These are phyloP conservation scores for Chytriomyces hyalinus DNA, from an alignment of 192 early-diverging fungal species.

Conservation along the genomic window DNA sequence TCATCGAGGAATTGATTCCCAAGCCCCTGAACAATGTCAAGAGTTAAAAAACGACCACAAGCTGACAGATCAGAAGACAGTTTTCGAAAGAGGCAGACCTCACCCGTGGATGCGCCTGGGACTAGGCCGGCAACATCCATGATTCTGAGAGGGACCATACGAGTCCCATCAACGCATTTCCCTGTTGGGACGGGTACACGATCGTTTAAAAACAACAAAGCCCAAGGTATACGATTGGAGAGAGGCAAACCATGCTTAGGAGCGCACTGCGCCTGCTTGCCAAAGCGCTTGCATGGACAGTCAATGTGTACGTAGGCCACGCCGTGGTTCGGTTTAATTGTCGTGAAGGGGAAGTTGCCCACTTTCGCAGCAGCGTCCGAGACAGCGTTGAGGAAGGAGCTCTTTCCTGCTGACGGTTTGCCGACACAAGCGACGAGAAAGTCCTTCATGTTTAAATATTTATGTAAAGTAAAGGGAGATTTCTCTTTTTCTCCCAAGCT, in stretches of 20 bases:
- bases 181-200: constrained; percentile 39
- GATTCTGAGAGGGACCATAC: constrained; percentile 73
- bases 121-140: constrained; percentile 85
- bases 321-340: constrained; percentile 73
- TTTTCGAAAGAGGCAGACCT: constrained; percentile 7
- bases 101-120: constrained; percentile 77
- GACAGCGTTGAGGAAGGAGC: constrained; percentile 56
- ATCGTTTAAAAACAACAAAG: neutral
- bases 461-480: no score
- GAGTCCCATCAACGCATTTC: constrained; percentile 66
- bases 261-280: constrained; percentile 60
- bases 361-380: constrained; percentile 84
- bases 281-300: constrained; percentile 71
- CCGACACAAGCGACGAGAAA: constrained; percentile 45
- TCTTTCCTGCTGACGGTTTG: constrained; percentile 71
- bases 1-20: constrained; percentile 86
- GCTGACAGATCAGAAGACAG: constrained; percentile 33
- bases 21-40: constrained; percentile 41
- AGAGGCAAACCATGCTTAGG: constrained; percentile 69
- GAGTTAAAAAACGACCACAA: neutral
- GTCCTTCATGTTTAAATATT: constrained; percentile 14
- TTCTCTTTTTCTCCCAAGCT: no score
- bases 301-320: constrained; percentile 67
- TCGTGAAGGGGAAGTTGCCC: constrained; percentile 86
- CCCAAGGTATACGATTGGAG: no score